Evolutionary conservation across 768 basidiomycete genomes (phyloP).

Genomic region (Trichaptum fuscoviolaceum): DNA sequence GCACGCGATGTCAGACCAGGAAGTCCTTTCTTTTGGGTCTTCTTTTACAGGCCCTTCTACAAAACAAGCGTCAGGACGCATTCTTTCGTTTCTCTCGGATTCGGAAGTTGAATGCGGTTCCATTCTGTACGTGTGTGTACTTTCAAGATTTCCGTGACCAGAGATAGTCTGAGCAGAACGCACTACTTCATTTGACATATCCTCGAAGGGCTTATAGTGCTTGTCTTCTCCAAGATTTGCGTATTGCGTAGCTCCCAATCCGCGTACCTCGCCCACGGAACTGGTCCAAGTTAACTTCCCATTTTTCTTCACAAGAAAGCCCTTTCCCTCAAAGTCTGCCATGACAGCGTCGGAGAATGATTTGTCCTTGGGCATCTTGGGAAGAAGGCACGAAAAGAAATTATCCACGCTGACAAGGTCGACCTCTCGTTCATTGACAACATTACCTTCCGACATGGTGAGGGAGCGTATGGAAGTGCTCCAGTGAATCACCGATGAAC

Average conservation of each 20-base stretch:
- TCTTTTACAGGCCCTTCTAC: neutral
- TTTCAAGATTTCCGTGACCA: neutral
- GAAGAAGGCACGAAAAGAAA: no score
- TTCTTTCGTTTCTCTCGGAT: neutral
- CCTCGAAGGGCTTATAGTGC: neutral
- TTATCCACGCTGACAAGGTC: no score
- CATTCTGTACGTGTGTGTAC: neutral
- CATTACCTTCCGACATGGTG: no score
- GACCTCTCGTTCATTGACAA: no score
- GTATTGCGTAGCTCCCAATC: no score
- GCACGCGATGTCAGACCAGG: neutral
- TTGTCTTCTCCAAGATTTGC: neutral
- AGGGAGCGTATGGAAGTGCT: no score
- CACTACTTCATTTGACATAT: neutral
- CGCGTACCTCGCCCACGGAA: no score
- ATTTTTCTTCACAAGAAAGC: neutral
- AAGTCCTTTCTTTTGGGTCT: neutral
- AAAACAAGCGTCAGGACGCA: neutral
- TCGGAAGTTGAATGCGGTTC: no score
- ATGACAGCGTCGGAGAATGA: neutral
- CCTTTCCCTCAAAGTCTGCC: neutral
- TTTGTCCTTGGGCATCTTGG: neutral
- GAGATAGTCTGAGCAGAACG: neutral
- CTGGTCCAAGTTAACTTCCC: no score
- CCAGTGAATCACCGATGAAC: no score